Conservation (phyloP, 768 basidiomycete genomes). For the Boletus pseudo-olivaceus region DNA sequence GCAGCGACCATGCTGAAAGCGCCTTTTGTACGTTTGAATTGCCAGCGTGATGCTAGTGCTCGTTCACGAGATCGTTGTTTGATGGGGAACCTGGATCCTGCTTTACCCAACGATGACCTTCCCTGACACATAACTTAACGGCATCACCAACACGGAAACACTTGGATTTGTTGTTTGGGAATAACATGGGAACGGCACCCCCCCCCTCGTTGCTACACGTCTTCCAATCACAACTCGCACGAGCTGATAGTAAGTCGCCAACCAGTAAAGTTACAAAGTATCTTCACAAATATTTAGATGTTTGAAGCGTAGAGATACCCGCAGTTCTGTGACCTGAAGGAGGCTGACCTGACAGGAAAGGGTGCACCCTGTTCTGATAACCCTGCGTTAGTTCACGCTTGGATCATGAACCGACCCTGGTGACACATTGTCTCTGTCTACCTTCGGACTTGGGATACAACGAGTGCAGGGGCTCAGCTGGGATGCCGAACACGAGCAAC, state of each 20-base stretch:
- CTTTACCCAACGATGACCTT: not conserved
- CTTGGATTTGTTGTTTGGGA: not conserved
- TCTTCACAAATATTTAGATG: not conserved
- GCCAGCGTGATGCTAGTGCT: not conserved
- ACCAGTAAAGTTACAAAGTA: not conserved
- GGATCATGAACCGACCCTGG: not conserved
- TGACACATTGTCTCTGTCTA: not conserved
- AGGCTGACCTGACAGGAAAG: not conserved
- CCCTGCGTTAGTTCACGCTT: not conserved
- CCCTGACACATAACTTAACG: not conserved
- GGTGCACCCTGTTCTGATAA: not conserved
- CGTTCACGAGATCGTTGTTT: not conserved
- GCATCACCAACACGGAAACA: not conserved
- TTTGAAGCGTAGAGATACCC: not conserved
- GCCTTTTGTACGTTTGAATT: not conserved
- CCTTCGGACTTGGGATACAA: not conserved
- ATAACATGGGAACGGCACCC: slow-evolving; percentile 1
- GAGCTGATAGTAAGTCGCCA: not conserved
- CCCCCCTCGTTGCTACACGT: too few species aligned
- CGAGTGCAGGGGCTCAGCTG: not conserved
- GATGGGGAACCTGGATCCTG: too few species aligned
- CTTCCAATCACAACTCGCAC: too few species aligned
- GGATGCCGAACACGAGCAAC: not conserved
- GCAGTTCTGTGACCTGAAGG: not conserved
- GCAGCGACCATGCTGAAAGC: not conserved